phyloP scores from a whole-genome alignment of 169 alveolate genomes.

The Cystoisospora suis region DNA sequence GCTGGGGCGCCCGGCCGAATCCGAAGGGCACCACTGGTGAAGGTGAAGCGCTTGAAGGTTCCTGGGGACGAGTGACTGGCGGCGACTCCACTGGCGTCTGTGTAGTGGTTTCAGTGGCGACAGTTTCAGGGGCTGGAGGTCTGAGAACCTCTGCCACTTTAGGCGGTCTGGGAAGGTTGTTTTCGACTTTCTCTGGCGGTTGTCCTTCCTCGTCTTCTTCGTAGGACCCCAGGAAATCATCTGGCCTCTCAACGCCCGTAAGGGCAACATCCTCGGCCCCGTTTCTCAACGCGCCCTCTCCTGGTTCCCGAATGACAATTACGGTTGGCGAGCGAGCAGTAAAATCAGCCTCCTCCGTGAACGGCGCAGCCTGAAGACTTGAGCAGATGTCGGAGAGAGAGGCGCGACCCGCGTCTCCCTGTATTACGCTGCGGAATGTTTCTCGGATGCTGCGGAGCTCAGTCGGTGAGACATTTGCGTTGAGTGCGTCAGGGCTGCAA shows the following conservation, averaged over 20 bases:
- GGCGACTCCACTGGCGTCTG: too few species aligned
- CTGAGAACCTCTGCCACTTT: too few species aligned
- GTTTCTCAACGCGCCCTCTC: background rate
- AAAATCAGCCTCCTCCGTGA: slow-evolving; percentile 14
- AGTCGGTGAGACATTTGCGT: background rate
- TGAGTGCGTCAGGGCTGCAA: background rate
- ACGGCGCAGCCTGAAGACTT: background rate
- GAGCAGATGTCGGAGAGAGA: slow-evolving; percentile 23
- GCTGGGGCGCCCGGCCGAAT: slow-evolving; percentile 24
- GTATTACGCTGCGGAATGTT: background rate
- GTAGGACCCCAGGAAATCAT: too few species aligned
- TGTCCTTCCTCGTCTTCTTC: slow-evolving; percentile 1
- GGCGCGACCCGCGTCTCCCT: background rate
- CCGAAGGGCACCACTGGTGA: slow-evolving; percentile 9
- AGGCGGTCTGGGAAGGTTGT: too few species aligned
- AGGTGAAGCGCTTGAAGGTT: background rate
- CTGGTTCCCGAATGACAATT: background rate
- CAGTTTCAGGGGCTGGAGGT: too few species aligned
- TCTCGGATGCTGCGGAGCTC: slow-evolving; percentile 16
- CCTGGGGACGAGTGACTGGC: too few species aligned
- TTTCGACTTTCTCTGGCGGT: too few species aligned
- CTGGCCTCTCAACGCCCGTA: background rate
- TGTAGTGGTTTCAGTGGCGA: too few species aligned
- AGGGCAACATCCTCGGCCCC: slow-evolving; percentile 1
- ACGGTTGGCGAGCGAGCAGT: too few species aligned